Base-by-base conservation (phyloP, 1,139 yeast genomes). In the Candida sp. region DNA sequence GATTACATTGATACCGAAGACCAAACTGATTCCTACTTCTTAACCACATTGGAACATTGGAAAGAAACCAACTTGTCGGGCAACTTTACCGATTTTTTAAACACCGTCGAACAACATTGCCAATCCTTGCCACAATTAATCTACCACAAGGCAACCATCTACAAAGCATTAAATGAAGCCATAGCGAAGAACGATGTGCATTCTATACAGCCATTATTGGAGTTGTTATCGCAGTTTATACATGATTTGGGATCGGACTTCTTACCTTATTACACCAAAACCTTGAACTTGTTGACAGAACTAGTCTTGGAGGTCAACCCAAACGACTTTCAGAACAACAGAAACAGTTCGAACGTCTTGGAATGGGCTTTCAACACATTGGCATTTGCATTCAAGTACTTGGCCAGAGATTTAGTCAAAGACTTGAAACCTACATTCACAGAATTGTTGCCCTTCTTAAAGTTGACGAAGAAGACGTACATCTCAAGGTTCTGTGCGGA, bases 201-300 rank as follows among this genome's bases (percentile, higher is more conserved):
- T 52, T 86, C 97, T 1, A 71, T 90, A 46, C 96, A 93, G 66
- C 94, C 98, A 4, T 67, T 91, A 40, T 69, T 92, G 43, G 99
- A 94, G 63, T 73, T 92, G 45, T 67, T 91, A 41, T 82, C 96
- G 0, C 96, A 92, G 64, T 88, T 96, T 60, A 86, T 93, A 43
- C 98, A 91, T 61, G 99, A 94, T 72, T 73, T 94, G 56, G 98
- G 98, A 5, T 88, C 94, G 1, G 99, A 94, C 61, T 94, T 92
- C 63, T 80, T 91, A 75, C 81, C 83, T 2, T 91, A 75, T 62
- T 92, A 90, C 61, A 71, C 75, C 2, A 65, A 70, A 30, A 71
- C 91, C 0, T 70, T 94, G 46, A 59, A 66, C 1, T 61, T 81
- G 31, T 74, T 94, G 44, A 80, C 80, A 3, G 66, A 73, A 0